Percentiles rank a stretch among this genome's conserved stretches.
phyloP scores from a whole-genome alignment of 495 filamentous ascomycete genomes.

The Antarctomyces pellizariae region DNA sequence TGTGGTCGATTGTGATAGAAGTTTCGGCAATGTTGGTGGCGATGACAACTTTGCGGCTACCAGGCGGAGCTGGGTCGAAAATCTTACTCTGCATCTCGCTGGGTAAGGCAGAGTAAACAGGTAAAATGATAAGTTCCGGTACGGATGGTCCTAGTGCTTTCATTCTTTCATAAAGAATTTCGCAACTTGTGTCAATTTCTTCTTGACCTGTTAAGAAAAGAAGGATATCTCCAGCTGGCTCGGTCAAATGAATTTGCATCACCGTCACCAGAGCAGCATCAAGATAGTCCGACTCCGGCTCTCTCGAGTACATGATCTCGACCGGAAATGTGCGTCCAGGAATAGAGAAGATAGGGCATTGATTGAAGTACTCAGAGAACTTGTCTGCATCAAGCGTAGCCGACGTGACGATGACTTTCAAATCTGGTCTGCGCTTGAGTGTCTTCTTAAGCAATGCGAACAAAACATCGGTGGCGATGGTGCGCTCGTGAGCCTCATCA shows the following conservation, averaged over 20 bases:
- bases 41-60: constrained; percentile 85
- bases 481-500: constrained; percentile 94
- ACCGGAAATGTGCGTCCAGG: constrained; percentile 89
- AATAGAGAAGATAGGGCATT: constrained; percentile 88
- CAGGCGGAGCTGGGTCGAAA: constrained; percentile 79
- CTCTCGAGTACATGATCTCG: constrained; percentile 78
- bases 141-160: constrained; percentile 80
- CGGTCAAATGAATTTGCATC: constrained; percentile 92
- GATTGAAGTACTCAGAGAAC: constrained; percentile 86
- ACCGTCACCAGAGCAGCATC: constrained; percentile 89
- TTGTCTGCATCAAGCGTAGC: constrained; percentile 95
- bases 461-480: constrained; percentile 85
- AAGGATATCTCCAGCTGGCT: constrained; percentile 78
- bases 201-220: constrained; percentile 93
- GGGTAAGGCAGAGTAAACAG: constrained; percentile 81
- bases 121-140: constrained; percentile 78
- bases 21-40: constrained; percentile 98
- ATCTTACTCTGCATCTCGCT: constrained; percentile 86
- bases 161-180: constrained; percentile 88
- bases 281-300: constrained; percentile 90
- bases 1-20: constrained; percentile 88
- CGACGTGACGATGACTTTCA: constrained; percentile 88
- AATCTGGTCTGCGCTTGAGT: constrained; percentile 57
- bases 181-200: constrained; percentile 89
- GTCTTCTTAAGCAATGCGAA: constrained; percentile 93